Evolutionary conservation across 1,284 basidiomycete genomes (phyloP).

Genomic region (Mycena citricolor): DNA sequence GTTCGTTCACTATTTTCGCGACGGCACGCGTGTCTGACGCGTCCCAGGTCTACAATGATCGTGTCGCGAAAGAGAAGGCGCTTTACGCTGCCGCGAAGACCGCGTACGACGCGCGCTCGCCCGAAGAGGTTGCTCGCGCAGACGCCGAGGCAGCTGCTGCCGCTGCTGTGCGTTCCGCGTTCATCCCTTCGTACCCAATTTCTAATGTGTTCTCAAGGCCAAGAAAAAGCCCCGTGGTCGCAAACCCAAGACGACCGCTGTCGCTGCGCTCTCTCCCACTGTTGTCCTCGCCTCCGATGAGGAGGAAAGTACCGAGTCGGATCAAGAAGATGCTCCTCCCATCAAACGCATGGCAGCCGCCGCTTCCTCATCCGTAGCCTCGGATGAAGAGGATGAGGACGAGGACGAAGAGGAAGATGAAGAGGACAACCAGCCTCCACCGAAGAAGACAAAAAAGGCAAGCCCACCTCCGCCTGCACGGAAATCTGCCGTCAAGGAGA

Average conservation of each 20-base stretch:
- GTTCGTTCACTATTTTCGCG: conserved; percentile 42
- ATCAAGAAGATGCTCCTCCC: conserved; percentile 9
- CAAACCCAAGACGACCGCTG: conserved; percentile 33
- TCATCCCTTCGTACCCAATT: not conserved
- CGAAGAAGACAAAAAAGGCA: conserved; percentile 29
- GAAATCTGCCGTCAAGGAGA: conserved; percentile 20
- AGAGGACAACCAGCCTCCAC: conserved; percentile 32
- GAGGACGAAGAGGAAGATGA: conserved; percentile 35
- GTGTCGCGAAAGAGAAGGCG: conserved; percentile 43
- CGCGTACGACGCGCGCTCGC: conserved; percentile 51
- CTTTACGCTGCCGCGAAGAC: conserved; percentile 50
- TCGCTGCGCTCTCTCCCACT: conserved; percentile 27
- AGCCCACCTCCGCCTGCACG: conserved; percentile 19
- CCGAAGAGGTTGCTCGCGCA: conserved; percentile 45
- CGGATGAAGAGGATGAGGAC: conserved; percentile 30
- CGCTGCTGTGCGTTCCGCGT: conserved; percentile 34
- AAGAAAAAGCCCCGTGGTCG: conserved; percentile 30
- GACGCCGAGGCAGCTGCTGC: conserved; percentile 40
- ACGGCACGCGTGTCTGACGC: conserved; percentile 24
- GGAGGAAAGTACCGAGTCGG: conserved; percentile 36
- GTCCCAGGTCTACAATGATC: conserved; percentile 39
- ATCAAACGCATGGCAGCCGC: conserved; percentile 3
- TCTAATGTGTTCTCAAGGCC: conserved; percentile 13
- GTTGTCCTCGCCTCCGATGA: conserved; percentile 31
- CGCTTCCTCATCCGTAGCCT: not conserved